Percentiles rank a stretch among this genome's conserved stretches.
These are phyloP conservation scores for Coniella vitis DNA, from an alignment of 2,329 filamentous ascomycete genomes.

Conservation along the genomic window DNA sequence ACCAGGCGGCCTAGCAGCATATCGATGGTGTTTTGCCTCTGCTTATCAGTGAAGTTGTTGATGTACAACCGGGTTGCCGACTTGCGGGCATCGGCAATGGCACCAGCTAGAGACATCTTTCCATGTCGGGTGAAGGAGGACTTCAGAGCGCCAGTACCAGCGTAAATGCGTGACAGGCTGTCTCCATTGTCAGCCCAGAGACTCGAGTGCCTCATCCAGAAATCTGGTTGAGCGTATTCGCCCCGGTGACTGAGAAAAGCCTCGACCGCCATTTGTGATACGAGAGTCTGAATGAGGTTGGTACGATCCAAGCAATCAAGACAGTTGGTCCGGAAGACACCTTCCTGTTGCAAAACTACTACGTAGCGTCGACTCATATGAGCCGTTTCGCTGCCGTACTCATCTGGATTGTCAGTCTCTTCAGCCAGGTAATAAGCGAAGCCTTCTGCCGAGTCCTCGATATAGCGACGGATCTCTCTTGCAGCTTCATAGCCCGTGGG, in stretches of 20 bases:
- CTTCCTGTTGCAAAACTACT: constrained; percentile 82
- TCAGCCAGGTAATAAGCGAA: constrained; percentile 92
- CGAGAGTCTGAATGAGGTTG: constrained; percentile 91
- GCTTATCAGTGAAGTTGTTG: constrained; percentile 95
- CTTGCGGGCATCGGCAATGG: constrained; percentile 91
- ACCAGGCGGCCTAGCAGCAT: constrained; percentile 80
- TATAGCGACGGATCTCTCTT: constrained; percentile 71
- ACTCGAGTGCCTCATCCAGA: constrained; percentile 87
- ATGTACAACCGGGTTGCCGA: constrained; percentile 91
- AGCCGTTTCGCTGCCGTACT: constrained; percentile 35
- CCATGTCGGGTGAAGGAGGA: constrained; percentile 90
- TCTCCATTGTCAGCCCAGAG: constrained; percentile 98
- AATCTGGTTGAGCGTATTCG: constrained; percentile 65
- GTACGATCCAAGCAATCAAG: constrained; percentile 93
- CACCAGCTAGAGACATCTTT: constrained; percentile 91
- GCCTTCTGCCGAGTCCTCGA: constrained; percentile 70
- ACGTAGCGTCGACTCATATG: constrained; percentile 42
- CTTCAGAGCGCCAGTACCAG: constrained; percentile 90
- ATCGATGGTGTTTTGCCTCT: constrained; percentile 89
- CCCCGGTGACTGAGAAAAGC: constrained; percentile 69
- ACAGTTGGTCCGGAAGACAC: constrained; percentile 94
- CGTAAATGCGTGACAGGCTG: constrained; percentile 88
- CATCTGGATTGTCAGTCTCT: constrained; percentile 44
- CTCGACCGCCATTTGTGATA: constrained; percentile 89
- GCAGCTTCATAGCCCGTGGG: constrained; percentile 85